A percentile compares a stretch with the other conserved stretches of the same genome.
Conservation (phyloP, 495 filamentous ascomycete genomes). For the Eremomyces bilateralis region DNA sequence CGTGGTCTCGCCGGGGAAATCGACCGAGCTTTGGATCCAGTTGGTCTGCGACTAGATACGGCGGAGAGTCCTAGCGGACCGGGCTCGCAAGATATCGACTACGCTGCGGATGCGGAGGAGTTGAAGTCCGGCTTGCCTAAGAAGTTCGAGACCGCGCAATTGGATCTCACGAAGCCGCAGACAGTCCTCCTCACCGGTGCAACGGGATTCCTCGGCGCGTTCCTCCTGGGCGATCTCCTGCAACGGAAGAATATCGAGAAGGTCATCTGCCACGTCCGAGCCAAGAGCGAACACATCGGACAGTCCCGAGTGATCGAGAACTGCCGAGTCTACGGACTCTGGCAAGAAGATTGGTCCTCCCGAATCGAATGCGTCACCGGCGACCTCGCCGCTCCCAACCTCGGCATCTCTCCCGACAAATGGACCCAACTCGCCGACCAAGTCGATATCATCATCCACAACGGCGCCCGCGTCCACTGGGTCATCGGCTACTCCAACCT, state of each 20-base stretch:
- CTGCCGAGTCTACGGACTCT: constrained; percentile 55
- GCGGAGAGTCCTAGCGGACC: constrained; percentile 10
- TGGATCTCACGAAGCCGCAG: constrained; percentile 15
- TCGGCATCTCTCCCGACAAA: constrained; percentile 40
- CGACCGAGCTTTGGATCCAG: constrained; percentile 32
- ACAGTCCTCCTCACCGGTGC: constrained; percentile 75
- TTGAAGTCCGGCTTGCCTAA: constrained; percentile 29
- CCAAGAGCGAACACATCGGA: constrained; percentile 28
- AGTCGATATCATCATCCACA: constrained; percentile 71
- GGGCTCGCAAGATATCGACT: constrained; percentile 22
- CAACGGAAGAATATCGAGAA: constrained; percentile 34
- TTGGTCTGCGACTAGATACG: constrained; percentile 15
- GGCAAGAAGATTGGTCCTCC: constrained; percentile 45
- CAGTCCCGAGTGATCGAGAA: constrained; percentile 28
- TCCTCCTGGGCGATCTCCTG: constrained; percentile 55
- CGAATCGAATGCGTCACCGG: constrained; percentile 47
- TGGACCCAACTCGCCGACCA: constrained; percentile 43
- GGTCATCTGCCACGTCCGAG: constrained; percentile 64
- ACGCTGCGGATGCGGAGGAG: constrained; percentile 43
- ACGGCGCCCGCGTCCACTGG: constrained; percentile 80
- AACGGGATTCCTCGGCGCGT: constrained; percentile 78
- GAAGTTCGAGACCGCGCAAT: constrained; percentile 17
- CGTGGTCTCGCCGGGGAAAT: constrained; percentile 52
- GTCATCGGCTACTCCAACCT: constrained; percentile 60
- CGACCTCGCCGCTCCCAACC: constrained; percentile 43